phyloP scores from a whole-genome alignment of 371 early-diverging fungal species.

The Mucor irregularis region DNA sequence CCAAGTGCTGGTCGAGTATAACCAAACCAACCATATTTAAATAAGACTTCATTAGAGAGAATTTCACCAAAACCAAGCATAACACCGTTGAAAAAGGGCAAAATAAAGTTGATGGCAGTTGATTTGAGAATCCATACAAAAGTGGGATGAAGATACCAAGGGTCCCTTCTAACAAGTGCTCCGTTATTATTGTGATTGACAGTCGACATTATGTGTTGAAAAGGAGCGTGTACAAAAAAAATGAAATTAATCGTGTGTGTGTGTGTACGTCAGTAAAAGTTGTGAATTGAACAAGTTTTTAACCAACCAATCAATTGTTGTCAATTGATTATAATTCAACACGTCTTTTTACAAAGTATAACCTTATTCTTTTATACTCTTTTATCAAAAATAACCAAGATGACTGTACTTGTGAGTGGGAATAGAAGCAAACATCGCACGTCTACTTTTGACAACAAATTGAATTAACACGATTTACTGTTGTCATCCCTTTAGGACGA shows the following conservation, averaged over 20 bases:
- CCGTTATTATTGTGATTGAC: slow-evolving; percentile 5
- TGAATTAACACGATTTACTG: too few relatives aligned
- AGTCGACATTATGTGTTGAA: neutral
- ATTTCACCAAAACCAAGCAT: slow-evolving; percentile 87
- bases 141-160: slow-evolving; percentile 52
- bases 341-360: neutral
- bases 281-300: neutral
- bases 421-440: too few relatives aligned
- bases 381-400: neutral
- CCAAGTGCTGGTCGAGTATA: slow-evolving; percentile 35
- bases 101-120: slow-evolving; percentile 61
- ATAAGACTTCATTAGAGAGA: slow-evolving; percentile 76
- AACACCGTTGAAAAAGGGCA: slow-evolving; percentile 80
- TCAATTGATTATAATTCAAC: neutral
- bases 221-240: neutral
- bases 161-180: slow-evolving; percentile 30
- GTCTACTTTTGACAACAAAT: too few relatives aligned
- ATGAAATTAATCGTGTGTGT: neutral
- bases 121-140: slow-evolving; percentile 43
- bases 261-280: too few relatives aligned
- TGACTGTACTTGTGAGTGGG: slow-evolving; percentile 25
- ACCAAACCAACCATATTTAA: slow-evolving; percentile 76
- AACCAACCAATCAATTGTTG: neutral
- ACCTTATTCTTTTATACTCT: neutral
- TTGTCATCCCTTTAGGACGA: too few relatives aligned